A percentile compares a stretch with the other conserved stretches of the same genome.
Conservation (phyloP, 2,329 filamentous ascomycete genomes). For the Diaporthe batatas region DNA sequence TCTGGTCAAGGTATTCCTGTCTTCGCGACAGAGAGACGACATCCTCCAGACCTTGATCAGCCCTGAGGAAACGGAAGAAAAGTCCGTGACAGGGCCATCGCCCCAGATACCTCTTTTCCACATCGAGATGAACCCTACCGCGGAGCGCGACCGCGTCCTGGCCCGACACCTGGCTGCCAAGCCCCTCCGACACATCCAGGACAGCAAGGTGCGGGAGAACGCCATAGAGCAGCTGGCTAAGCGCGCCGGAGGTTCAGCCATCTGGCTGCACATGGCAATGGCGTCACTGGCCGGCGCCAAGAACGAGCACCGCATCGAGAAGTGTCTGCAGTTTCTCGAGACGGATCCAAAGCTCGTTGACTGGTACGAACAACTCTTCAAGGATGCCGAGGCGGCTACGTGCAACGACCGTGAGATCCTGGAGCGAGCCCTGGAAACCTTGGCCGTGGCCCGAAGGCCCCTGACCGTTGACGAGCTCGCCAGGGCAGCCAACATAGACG, state of each 20-base stretch:
- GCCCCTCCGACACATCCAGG: neutral
- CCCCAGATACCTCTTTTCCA: neutral
- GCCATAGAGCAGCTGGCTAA: constrained; percentile 6
- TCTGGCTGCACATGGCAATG: constrained; percentile 15
- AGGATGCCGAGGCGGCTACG: neutral
- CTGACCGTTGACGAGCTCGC: constrained; percentile 16
- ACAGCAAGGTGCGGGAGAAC: neutral
- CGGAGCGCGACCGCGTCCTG: constrained; percentile 3
- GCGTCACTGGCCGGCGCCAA: constrained; percentile 5
- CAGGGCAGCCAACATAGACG: neutral
- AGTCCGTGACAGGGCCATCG: neutral
- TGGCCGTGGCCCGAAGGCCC: constrained; percentile 4
- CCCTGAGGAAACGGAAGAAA: neutral
- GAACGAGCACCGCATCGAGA: neutral
- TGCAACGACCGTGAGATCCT: constrained; percentile 15
- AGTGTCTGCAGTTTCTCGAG: neutral
- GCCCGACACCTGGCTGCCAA: constrained; percentile 3
- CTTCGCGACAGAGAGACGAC: neutral
- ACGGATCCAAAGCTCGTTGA: neutral
- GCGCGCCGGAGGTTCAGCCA: constrained; percentile 1
- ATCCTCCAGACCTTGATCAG: neutral
- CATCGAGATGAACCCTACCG: neutral
- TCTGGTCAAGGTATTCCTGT: neutral
- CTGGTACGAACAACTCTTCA: neutral
- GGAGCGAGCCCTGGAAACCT: constrained; percentile 13